Conservation (phyloP, 2,329 filamentous ascomycete genomes). For the Monilinia vaccinii-corymbosi region DNA sequence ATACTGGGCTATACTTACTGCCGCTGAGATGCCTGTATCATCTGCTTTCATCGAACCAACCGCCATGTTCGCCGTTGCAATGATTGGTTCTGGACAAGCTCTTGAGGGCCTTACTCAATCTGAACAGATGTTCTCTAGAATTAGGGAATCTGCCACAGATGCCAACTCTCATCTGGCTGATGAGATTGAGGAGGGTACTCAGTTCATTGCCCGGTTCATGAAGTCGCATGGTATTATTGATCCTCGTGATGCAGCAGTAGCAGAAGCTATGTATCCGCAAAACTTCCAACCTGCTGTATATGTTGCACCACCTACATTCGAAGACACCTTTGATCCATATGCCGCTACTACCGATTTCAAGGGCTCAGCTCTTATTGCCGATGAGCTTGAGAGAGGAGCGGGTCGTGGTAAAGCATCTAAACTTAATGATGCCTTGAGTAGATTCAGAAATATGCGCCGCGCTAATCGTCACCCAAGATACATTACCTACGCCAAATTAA, state of each 20-base stretch:
- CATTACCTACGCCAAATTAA: constrained; percentile 94
- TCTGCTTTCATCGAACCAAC: constrained; percentile 73
- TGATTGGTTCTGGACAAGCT: constrained; percentile 77
- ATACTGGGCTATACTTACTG: constrained; percentile 70
- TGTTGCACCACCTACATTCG: constrained; percentile 50
- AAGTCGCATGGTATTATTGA: constrained; percentile 44
- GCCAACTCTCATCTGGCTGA: constrained; percentile 52
- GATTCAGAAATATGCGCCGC: constrained; percentile 89
- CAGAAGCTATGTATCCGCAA: constrained; percentile 39
- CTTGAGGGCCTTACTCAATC: constrained; percentile 73
- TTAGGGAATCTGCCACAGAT: constrained; percentile 52
- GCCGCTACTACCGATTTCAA: constrained; percentile 86
- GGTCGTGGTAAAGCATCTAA: constrained; percentile 53
- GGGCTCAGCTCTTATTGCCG: constrained; percentile 82
- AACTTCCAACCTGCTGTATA: constrained; percentile 43
- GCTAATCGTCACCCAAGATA: constrained; percentile 87
- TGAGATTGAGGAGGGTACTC: constrained; percentile 79
- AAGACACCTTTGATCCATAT: constrained; percentile 87
- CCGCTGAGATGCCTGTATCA: constrained; percentile 49
- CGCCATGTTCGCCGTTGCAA: constrained; percentile 80
- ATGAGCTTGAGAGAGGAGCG: constrained; percentile 74
- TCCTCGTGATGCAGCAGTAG: constrained; percentile 39
- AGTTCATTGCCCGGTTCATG: constrained; percentile 57
- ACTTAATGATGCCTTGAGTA: constrained; percentile 69
- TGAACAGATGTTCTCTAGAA: constrained; percentile 78